Evolutionary conservation across 306 rosid genomes (phyloP), one percentile per base, ranked within the genome.

Genomic region (Lathyrus sativus): DNA sequence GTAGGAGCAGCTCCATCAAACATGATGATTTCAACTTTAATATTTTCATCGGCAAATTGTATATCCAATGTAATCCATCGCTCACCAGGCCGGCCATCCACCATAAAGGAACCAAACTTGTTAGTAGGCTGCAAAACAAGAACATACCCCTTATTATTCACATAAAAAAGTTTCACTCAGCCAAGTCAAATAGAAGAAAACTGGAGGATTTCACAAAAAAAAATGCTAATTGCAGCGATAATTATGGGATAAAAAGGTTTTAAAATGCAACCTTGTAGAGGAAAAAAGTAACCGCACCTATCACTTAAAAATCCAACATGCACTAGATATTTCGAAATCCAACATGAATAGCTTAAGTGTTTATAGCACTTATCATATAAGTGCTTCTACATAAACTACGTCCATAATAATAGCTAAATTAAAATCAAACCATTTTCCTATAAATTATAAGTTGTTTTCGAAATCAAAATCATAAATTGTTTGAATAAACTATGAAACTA

Each of bases 21-120:
- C 92, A 87, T 80, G 76, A 93, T 86, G 68, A 46, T 93, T 84
- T 92, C 98, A 42, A 90, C 74, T 80, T 82, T 85, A 17, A 92
- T 81, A 37, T 85, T 80, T 81, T 92, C 97, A 6, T 70, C 80
- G 7, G 76, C 86, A 65, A 67, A 81, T 74, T 82, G 79, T 70
- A 86, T 82, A 62, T 72, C 75, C 85, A 92, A 67, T 41, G 78
- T 76, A 78, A 92, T 81, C 96, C 96, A 92, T 62, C 85, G 84
- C 74, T 92, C 91, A 10, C 93, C 93, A 11, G 88, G 82, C 43
- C 84, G 85, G 6, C 80, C 85, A 72, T 90, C 84, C 73, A 92
- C 67, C 38, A 71, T 51, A 74, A 86, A 92, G 37, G 91, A 79
- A 56, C 74, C 78, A 48, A 83, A 90, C 71, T 77, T 78, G 49